A percentile compares a stretch with the other conserved stretches of the same genome.
These are phyloP conservation scores for Coniella lustricola DNA, from an alignment of 2,329 filamentous ascomycete genomes.

Conservation along the genomic window DNA sequence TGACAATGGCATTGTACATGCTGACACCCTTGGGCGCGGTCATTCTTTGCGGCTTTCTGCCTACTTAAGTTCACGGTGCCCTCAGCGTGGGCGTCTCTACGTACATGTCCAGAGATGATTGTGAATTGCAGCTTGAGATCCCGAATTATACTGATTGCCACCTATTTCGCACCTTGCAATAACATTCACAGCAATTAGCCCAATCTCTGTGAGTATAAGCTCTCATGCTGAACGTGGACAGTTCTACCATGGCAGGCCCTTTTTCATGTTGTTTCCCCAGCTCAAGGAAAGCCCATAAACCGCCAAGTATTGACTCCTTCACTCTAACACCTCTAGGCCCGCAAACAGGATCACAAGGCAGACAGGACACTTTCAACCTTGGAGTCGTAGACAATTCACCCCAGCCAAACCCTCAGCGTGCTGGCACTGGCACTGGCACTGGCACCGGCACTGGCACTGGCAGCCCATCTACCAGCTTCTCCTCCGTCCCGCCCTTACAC, in stretches of 20 bases:
- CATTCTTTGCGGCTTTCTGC: too few relatives aligned
- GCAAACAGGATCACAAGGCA: not conserved
- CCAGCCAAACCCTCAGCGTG: not conserved
- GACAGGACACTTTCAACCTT: not conserved
- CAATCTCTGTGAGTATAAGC: not conserved
- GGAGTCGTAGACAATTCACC: not conserved
- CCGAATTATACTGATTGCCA: not conserved
- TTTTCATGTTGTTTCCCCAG: not conserved
- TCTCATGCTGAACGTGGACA: not conserved
- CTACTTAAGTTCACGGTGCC: too few relatives aligned
- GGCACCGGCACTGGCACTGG: not conserved
- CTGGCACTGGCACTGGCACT: not conserved
- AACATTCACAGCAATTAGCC: not conserved
- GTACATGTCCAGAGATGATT: too few relatives aligned
- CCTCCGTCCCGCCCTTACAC: constrained; percentile 10
- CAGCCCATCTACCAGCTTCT: not conserved
- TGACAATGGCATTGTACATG: too few relatives aligned
- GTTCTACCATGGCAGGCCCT: not conserved
- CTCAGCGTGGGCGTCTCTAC: too few relatives aligned
- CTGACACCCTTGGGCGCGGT: too few relatives aligned
- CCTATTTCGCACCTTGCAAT: not conserved
- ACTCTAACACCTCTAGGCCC: not conserved
- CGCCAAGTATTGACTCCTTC: not conserved
- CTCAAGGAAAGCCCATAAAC: not conserved
- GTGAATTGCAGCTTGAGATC: too few relatives aligned